A percentile compares a stretch with the other conserved stretches of the same genome.
phyloP scores from a whole-genome alignment of 306 rosid species.

The Fragaria nilgerrensis region DNA sequence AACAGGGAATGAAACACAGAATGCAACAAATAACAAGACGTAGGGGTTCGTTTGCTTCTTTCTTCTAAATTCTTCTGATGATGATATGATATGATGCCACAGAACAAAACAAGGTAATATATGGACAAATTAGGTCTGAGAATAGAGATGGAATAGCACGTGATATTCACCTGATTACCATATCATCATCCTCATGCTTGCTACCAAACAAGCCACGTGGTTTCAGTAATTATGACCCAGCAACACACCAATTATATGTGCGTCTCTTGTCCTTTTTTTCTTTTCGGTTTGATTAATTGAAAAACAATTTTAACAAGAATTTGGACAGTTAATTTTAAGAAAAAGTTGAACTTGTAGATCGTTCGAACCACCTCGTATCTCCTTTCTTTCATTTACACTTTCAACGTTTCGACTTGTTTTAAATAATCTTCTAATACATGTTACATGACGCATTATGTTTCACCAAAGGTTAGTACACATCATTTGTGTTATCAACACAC shows the following conservation, averaged over 20 bases:
- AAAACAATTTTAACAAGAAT: no score
- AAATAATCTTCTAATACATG: no score
- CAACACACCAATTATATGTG: neutral
- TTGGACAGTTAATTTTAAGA: no score
- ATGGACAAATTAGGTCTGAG: neutral
- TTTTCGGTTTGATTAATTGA: neutral
- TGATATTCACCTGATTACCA: slow-evolving; percentile 15
- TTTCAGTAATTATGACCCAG: neutral
- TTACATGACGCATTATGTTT: no score
- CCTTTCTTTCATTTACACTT: no score
- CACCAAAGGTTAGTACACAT: no score
- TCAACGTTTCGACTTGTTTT: no score
- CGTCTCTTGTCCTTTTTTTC: neutral
- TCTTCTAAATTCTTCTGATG: neutral
- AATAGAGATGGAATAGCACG: neutral
- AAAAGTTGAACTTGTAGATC: no score
- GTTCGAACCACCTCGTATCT: no score
- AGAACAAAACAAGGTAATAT: neutral
- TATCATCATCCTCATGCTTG: neutral
- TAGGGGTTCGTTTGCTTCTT: neutral
- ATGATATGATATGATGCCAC: neutral
- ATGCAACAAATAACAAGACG: neutral
- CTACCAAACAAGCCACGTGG: neutral
- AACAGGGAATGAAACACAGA: neutral
- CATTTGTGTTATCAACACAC: no score